Evolutionary conservation across 495 filamentous ascomycete species (phyloP), one percentile per base, ranked within the genome.

Genomic region (Penicillium cosmopolitanum): DNA sequence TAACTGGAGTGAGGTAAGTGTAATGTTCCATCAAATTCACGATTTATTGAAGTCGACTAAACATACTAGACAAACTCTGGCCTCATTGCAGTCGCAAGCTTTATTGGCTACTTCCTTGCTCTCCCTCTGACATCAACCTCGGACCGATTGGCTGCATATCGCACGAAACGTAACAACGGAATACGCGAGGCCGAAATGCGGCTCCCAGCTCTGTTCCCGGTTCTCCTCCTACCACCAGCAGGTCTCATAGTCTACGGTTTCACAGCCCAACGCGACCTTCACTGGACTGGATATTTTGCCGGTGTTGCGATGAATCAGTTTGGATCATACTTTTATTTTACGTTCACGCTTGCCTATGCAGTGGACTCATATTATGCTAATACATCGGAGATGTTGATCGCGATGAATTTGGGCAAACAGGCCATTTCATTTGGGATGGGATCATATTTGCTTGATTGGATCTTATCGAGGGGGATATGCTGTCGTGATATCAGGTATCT

Each of bases 381-480:
- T 53, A 80, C 80, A 10, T 77, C 73, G 1, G 84, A 88, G 65
- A 87, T 88, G 85, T 71, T 88, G 31, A 88, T 88, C 61, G 84
- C 83, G 3, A 87, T 88, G 84, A 87, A 87, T 59, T 63, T 88
- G 23, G 85, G 85, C n/a, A 88, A 88, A 58, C 84, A 87, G 67
- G 79, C 82, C 5, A 84, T 88, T 48, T 80, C 74, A 51, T 87
- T 88, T 60, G 85, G 83, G 3, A 83, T 87, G 74, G 84, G 85
- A 5, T 65, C 83, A 18, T 80, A 84, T 57, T 61, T 88, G 46
- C 69, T 88, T 19, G 73, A 79, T 55, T 88, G 85, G 85, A 82
- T 87, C 11, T 51, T 82, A 66, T 61, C 79, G 54, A 66, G 70
- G 18, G 85, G 85, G 8, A n/a, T 87, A 85, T 65, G 83, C 74